A percentile compares a stretch with the other conserved stretches of the same genome.
These are phyloP conservation scores for Colletotrichum coccodes DNA, from an alignment of 2,329 filamentous ascomycete species.

Conservation along the genomic window DNA sequence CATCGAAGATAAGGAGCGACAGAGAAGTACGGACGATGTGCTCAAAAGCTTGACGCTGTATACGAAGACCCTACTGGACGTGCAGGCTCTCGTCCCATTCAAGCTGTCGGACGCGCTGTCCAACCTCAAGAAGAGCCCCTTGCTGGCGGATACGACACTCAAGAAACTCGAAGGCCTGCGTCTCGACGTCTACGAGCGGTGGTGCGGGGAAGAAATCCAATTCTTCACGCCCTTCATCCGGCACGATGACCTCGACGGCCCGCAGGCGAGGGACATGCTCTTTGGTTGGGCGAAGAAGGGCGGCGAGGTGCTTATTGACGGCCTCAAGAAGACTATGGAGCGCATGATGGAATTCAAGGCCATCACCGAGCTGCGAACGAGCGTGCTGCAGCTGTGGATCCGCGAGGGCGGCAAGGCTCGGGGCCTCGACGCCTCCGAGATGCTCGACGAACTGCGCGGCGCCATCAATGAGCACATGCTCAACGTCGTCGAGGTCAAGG, in stretches of 20 bases:
- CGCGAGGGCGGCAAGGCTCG: constrained; percentile 71
- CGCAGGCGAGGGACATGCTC: constrained; percentile 69
- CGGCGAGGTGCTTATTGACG: constrained; percentile 68
- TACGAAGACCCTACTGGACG: constrained; percentile 79
- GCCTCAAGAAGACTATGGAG: constrained; percentile 68
- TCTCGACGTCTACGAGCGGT: constrained; percentile 80
- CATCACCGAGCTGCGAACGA: constrained; percentile 76
- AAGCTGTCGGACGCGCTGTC: constrained; percentile 76
- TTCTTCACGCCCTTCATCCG: constrained; percentile 90
- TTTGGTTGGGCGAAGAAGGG: constrained; percentile 72
- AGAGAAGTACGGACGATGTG: constrained; percentile 58
- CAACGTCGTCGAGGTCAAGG: constrained; percentile 70
- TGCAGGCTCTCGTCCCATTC: constrained; percentile 79
- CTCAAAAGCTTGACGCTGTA: constrained; percentile 77
- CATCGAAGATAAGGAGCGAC: constrained; percentile 51
- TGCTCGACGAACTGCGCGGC: constrained; percentile 75
- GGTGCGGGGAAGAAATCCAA: constrained; percentile 84
- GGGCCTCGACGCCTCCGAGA: constrained; percentile 73
- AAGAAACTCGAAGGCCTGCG: constrained; percentile 75
- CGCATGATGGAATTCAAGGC: constrained; percentile 72
- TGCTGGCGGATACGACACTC: constrained; percentile 79
- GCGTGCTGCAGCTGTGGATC: constrained; percentile 80
- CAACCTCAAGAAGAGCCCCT: constrained; percentile 73
- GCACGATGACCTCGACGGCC: constrained; percentile 77
- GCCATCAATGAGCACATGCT: constrained; percentile 76